Conservation (phyloP, 2,329 filamentous ascomycete species). For the Cladosporium sp. region DNA sequence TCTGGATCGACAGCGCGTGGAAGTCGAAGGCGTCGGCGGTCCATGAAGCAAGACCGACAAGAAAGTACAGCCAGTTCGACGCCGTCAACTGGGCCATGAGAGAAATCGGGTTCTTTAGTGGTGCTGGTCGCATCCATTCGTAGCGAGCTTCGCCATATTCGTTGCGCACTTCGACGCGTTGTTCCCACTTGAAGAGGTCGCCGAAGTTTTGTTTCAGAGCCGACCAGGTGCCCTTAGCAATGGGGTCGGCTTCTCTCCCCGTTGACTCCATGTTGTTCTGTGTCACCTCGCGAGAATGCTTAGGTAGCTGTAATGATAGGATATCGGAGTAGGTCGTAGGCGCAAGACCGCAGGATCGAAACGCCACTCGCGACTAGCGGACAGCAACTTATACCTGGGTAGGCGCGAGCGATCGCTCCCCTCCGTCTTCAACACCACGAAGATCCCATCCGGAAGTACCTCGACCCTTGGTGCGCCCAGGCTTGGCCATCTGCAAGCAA, state of each 20-base stretch:
- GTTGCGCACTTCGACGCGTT: conserved; percentile 62
- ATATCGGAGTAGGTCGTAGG: neutral
- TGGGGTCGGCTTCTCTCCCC: conserved; percentile 53
- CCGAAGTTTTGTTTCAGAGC: conserved; percentile 58
- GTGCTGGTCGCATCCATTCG: conserved; percentile 63
- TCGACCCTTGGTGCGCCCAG: neutral
- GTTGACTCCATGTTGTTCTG: conserved; percentile 22
- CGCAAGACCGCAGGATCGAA: neutral
- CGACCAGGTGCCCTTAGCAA: conserved; percentile 59
- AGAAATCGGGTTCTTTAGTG: conserved; percentile 63
- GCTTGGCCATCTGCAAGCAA: neutral
- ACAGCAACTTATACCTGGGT: too few species aligned
- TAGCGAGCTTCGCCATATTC: conserved; percentile 57
- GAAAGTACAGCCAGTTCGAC: conserved; percentile 67
- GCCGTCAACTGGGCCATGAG: conserved; percentile 58
- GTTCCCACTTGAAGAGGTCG: conserved; percentile 68
- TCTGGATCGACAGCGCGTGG: conserved; percentile 73
- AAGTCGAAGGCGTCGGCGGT: conserved; percentile 80
- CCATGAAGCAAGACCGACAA: conserved; percentile 70
- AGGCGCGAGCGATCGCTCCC: neutral
- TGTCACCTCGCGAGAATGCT: neutral
- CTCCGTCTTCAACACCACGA: neutral
- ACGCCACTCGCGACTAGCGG: too few species aligned
- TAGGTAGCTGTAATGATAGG: neutral
- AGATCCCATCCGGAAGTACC: neutral